Conservation (phyloP, 1,284 basidiomycete species). For the Cutaneotrichosporon mucoides region DNA sequence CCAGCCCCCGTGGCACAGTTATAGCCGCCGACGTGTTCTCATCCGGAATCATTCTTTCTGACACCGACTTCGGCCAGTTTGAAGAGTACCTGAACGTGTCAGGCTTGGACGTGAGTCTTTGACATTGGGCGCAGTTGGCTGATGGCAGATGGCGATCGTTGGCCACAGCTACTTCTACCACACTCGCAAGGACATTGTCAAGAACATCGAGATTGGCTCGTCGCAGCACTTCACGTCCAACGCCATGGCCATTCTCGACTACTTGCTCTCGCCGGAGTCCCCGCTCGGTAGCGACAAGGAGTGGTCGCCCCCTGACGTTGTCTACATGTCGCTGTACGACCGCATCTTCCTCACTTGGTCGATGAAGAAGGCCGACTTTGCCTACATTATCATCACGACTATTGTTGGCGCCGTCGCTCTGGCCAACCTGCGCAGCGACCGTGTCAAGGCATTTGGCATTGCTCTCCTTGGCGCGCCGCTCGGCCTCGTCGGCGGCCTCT, state of each 20-base stretch:
- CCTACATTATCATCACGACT: slow-evolving; percentile 57
- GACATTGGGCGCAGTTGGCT: background rate
- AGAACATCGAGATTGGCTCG: slow-evolving; percentile 36
- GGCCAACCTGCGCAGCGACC: slow-evolving; percentile 36
- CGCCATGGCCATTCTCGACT: slow-evolving; percentile 71
- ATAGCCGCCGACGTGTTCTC: slow-evolving; percentile 92
- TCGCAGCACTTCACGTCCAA: slow-evolving; percentile 88
- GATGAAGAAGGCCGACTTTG: slow-evolving; percentile 63
- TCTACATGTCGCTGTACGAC: slow-evolving; percentile 73
- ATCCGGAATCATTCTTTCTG: slow-evolving; percentile 84
- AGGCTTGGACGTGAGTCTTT: slow-evolving; percentile 66
- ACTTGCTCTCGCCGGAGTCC: slow-evolving; percentile 59
- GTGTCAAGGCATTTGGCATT: slow-evolving; percentile 47
- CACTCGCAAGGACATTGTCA: slow-evolving; percentile 56
- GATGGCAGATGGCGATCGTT: slow-evolving; percentile 77
- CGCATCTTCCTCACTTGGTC: slow-evolving; percentile 66
- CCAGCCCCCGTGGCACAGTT: slow-evolving; percentile 80
- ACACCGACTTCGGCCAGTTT: slow-evolving; percentile 93
- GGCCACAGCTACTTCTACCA: slow-evolving; percentile 87
- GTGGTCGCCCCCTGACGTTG: slow-evolving; percentile 43
- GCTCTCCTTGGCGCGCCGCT: slow-evolving; percentile 56
- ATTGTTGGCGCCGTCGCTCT: slow-evolving; percentile 51
- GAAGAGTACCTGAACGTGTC: slow-evolving; percentile 83
- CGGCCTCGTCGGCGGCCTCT: slow-evolving; percentile 51
- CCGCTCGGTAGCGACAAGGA: slow-evolving; percentile 31